Evolutionary conservation across 371 early-diverging fungal genomes (phyloP), one percentile per base, ranked within the genome.

Genomic region (Rhizopus stolonifer): DNA sequence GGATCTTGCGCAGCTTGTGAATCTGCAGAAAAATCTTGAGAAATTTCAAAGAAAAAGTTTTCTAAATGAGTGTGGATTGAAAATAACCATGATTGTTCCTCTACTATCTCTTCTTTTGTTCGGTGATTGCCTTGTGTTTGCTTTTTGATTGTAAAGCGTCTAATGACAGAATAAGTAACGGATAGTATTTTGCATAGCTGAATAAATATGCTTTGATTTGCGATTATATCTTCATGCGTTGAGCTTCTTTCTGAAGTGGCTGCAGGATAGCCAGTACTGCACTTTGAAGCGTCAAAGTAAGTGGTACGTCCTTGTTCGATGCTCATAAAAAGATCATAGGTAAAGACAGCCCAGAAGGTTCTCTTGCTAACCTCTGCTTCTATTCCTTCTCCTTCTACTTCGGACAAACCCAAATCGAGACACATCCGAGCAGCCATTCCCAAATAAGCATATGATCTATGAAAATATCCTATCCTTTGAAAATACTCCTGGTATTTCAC

Each of bases 361-460:
- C 78, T 54, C 46, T 67, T 61, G 39, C 61, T 65, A 4, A 61
- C 58, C 46, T 78, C 74, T 2, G 62, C 21, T 50, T 58, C 67
- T 43, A 61, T 22, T 24, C 60, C 26, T 36, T 74, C 62, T 31
- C 63, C 58, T 62, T 80, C 44, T n/a, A 64, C 32, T 39, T 64
- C 56, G 3, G 69, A 47, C 15, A 87, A 60, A 9, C 85, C 85
- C 2, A 93, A 64, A 49, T 89, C 90, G 49, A 84, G 76, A 13
- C 87, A 84, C 87, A 90, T 91, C 15, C 83, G 74, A 10, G 86
- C 81, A 18, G 91, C 93, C 81, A 70, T 66, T 1, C 72, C 60
- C 9, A 77, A 49, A 49, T 65, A 77, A 9, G 63, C 39, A 29
- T 69, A 58, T 0, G 77, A 65, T 4, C 74, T 62, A 44, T 65